phyloP scores from a whole-genome alignment of 2,329 filamentous ascomycete species.

The Fusarium torulosum region DNA sequence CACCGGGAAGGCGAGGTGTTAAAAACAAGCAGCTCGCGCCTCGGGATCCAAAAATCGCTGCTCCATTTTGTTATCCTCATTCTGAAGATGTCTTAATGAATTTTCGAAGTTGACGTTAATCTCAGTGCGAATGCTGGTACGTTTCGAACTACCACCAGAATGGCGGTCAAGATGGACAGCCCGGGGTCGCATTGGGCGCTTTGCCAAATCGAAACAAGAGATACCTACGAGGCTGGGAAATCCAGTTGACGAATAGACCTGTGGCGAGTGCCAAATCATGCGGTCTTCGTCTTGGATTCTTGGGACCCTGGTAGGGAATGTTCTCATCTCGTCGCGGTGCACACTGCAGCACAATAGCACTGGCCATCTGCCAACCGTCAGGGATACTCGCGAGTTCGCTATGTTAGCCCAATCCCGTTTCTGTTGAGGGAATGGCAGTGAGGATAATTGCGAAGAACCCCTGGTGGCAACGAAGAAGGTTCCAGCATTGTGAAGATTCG shows the following conservation, averaged over 20 bases:
- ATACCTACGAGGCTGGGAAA: slow-evolving; percentile 8
- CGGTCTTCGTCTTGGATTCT: background rate
- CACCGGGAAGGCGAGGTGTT: background rate
- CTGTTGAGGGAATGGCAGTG: background rate
- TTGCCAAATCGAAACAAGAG: slow-evolving; percentile 2
- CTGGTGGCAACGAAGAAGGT: background rate
- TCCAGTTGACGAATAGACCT: background rate
- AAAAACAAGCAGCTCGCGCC: background rate
- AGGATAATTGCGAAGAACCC: background rate
- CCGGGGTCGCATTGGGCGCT: background rate
- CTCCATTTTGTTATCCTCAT: background rate
- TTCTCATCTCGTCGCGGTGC: background rate
- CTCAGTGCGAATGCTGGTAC: background rate
- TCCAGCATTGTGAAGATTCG: background rate
- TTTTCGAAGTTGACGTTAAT: background rate
- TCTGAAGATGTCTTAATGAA: background rate
- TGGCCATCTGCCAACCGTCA: background rate
- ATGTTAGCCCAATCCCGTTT: background rate
- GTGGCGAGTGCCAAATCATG: background rate
- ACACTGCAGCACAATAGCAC: background rate
- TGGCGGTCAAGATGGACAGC: slow-evolving; percentile 15
- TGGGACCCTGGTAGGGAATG: background rate
- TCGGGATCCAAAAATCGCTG: background rate
- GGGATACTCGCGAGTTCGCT: background rate
- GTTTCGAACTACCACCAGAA: slow-evolving; percentile 3